Percentiles rank a stretch among this genome's conserved stretches.
phyloP scores from a whole-genome alignment of 768 basidiomycete genomes.

The Mycena venus region DNA sequence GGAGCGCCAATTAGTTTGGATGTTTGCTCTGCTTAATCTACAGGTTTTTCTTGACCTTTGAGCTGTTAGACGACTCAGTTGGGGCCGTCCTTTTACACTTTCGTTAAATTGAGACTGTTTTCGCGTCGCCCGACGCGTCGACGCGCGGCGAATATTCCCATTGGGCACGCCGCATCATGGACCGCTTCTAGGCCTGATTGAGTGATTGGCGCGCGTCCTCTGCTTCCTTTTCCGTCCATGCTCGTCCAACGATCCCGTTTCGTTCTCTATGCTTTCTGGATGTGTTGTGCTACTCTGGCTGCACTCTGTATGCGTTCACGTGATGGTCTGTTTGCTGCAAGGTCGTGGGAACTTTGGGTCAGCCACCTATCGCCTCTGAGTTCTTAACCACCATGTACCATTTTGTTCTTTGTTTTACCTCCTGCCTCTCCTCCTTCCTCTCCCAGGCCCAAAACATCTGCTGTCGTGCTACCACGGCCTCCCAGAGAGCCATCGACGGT shows the following conservation, averaged over 20 bases:
- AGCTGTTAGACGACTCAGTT: too few species aligned
- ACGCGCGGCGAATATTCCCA: too few species aligned
- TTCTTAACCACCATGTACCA: background rate
- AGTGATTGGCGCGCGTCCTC: background rate
- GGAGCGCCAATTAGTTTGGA: too few species aligned
- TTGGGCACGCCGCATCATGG: too few species aligned
- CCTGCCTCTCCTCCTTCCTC: background rate
- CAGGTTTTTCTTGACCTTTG: too few species aligned
- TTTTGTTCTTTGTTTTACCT: background rate
- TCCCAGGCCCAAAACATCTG: background rate
- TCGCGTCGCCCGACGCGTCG: too few species aligned
- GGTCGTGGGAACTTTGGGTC: background rate
- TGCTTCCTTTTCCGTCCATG: background rate
- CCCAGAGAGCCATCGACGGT: background rate
- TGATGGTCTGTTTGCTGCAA: background rate
- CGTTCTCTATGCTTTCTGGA: background rate
- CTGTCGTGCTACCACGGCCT: background rate
- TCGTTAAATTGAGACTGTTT: too few species aligned
- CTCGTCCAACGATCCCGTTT: conserved; percentile 13
- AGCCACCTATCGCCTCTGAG: background rate
- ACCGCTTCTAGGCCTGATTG: background rate
- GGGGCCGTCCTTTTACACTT: too few species aligned
- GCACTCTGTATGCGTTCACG: background rate
- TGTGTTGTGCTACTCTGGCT: background rate
- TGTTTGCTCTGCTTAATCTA: too few species aligned